phyloP scores from a whole-genome alignment of 257 asterid species.

The Capsicum baccatum region DNA sequence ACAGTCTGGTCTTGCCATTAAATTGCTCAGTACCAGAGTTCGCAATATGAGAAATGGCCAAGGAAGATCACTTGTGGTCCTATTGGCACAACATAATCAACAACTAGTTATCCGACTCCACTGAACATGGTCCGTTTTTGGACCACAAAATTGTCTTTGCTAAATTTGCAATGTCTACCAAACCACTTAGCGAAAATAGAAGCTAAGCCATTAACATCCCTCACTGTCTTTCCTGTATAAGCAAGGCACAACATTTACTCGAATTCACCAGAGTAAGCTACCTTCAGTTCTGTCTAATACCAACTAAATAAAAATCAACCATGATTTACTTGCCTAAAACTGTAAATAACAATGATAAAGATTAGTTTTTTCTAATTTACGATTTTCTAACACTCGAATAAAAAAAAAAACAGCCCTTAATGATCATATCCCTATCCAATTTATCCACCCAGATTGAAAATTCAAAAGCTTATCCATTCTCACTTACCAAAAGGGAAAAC shows the following conservation, averaged over 20 bases:
- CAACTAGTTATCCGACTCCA: not conserved
- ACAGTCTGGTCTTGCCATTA: not conserved
- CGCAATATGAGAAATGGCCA: not conserved
- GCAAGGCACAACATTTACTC: not conserved
- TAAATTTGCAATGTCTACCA: not conserved
- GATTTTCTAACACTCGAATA: not conserved
- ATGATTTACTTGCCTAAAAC: not conserved
- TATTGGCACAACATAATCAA: not conserved
- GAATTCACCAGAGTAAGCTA: not conserved
- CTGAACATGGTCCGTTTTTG: not conserved
- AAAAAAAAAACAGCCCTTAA: not conserved
- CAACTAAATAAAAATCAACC: not conserved
- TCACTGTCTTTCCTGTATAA: not conserved
- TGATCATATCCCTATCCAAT: not conserved
- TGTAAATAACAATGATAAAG: not conserved
- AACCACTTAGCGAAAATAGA: slow-evolving; percentile 4
- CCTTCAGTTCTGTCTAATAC: not conserved
- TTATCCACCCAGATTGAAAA: not conserved
- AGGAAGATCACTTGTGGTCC: not conserved
- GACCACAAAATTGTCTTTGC: not conserved
- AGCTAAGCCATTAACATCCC: not conserved
- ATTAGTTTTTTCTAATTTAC: not conserved
- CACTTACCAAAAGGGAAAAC: not conserved
- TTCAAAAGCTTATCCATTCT: not conserved
- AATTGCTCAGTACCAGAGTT: not conserved